Conservation (phyloP, 495 filamentous ascomycete species). For the Aspergillus bertholletiae region DNA sequence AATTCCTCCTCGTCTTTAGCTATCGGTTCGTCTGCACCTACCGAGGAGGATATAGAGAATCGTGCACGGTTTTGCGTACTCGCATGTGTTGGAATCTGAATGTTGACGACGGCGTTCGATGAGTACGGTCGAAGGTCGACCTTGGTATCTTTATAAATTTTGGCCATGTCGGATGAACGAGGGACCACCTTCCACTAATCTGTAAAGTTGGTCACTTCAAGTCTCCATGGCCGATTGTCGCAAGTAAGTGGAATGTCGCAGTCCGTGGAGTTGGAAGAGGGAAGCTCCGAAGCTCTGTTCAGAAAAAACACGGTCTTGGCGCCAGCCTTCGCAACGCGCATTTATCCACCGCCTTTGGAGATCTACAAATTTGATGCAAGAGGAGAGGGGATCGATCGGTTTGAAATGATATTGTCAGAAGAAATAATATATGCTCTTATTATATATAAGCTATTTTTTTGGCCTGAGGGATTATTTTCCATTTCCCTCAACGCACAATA, state of each 20-base stretch:
- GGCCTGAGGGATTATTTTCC: not conserved
- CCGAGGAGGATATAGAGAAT: slow-evolving; percentile 40
- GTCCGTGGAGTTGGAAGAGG: slow-evolving; percentile 18
- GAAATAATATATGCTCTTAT: not conserved
- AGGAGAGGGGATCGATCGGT: too few species aligned
- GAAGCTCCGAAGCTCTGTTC: slow-evolving; percentile 38
- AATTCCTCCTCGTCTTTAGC: slow-evolving; percentile 74
- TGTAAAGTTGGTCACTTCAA: slow-evolving; percentile 23
- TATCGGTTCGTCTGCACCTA: slow-evolving; percentile 30
- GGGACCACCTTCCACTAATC: slow-evolving; percentile 20
- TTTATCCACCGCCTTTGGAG: slow-evolving; percentile 13
- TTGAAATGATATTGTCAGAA: too few species aligned
- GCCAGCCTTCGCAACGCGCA: slow-evolving; percentile 11
- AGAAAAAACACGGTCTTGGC: slow-evolving; percentile 48
- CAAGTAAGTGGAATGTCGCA: slow-evolving; percentile 18
- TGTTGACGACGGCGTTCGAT: slow-evolving; percentile 63
- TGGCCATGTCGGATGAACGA: slow-evolving; percentile 38
- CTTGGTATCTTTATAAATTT: slow-evolving; percentile 82
- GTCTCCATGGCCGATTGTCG: slow-evolving; percentile 33
- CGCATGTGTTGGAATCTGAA: slow-evolving; percentile 63
- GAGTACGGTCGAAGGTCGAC: slow-evolving; percentile 74
- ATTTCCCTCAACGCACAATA: not conserved
- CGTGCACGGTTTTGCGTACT: slow-evolving; percentile 38
- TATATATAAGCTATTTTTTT: not conserved
- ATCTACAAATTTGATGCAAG: not conserved